These are phyloP conservation scores for Drechslerella stenobrocha DNA, from an alignment of 2,329 filamentous ascomycete species.

Conservation along the genomic window DNA sequence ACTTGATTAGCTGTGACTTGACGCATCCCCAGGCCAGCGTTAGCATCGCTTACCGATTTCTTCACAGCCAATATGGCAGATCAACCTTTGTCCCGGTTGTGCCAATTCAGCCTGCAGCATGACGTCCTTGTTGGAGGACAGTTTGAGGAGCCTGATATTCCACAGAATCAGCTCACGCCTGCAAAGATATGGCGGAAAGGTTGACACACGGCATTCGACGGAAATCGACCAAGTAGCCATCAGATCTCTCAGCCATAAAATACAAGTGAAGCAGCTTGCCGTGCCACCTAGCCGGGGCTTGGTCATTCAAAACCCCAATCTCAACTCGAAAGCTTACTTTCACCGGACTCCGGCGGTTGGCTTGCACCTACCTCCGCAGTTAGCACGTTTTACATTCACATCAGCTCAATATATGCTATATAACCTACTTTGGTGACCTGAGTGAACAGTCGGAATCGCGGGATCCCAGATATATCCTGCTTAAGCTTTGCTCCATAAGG, in stretches of 20 bases:
- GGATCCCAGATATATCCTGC: conserved; percentile 70
- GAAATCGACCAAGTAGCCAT: conserved; percentile 72
- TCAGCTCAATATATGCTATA: conserved; percentile 46
- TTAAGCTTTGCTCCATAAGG: conserved; percentile 76
- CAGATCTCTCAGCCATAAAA: conserved; percentile 71
- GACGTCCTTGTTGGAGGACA: conserved; percentile 67
- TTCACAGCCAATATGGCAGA: conserved; percentile 78
- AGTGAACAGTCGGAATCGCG: conserved; percentile 65
- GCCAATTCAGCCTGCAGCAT: conserved; percentile 64
- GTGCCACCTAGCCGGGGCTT: conserved; percentile 65
- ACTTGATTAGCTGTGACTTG: background rate
- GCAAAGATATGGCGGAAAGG: conserved; percentile 22
- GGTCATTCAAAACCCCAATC: conserved; percentile 72
- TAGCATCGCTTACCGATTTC: conserved; percentile 68
- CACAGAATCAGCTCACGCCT: conserved; percentile 58
- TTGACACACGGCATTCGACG: conserved; percentile 61
- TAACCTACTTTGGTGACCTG: conserved; percentile 58
- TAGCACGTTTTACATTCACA: conserved; percentile 57
- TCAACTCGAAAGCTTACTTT: conserved; percentile 68
- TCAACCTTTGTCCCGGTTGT: conserved; percentile 63
- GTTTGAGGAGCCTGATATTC: conserved; percentile 65
- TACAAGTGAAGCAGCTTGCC: conserved; percentile 70
- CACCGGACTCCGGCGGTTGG: conserved; percentile 57
- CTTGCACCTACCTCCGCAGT: conserved; percentile 54
- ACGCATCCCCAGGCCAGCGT: background rate